Percentiles rank a stretch among this genome's conserved stretches.
Evolutionary conservation across 2,329 filamentous ascomycete species (phyloP).

Genomic region (Ampelomyces quisqualis): DNA sequence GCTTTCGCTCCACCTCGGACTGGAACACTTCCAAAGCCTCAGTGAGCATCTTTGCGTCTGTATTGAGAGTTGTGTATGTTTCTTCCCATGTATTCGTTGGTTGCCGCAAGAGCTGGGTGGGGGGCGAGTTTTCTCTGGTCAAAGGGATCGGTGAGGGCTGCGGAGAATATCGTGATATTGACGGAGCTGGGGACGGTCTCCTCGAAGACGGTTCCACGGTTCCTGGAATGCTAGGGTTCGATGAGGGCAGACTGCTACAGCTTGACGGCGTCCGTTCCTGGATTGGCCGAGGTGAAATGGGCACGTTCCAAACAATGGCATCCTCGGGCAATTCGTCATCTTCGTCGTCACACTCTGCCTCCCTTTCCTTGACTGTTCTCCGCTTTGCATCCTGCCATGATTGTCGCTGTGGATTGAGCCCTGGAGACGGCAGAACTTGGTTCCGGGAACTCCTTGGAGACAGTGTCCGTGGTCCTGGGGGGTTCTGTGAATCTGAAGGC

Average conservation of each 20-base stretch:
- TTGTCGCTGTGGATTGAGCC: constrained; percentile 45
- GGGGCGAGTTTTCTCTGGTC: constrained; percentile 24
- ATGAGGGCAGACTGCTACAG: constrained; percentile 32
- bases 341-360: constrained; percentile 76
- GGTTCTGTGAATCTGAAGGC: constrained; percentile 31
- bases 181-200: constrained; percentile 30
- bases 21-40: constrained; percentile 80
- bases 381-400: constrained; percentile 66
- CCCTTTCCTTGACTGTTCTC: constrained; percentile 69
- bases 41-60: constrained; percentile 72
- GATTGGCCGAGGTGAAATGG: constrained; percentile 64
- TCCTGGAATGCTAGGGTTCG: constrained; percentile 18
- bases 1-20: constrained; percentile 57
- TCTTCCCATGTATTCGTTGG: constrained; percentile 74
- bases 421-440: constrained; percentile 33
- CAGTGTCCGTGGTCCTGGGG: constrained; percentile 32
- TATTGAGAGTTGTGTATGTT: constrained; percentile 66
- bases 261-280: constrained; percentile 41
- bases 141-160: constrained; percentile 22
- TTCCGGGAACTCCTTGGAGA: constrained; percentile 39
- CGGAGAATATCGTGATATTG: constrained; percentile 21
- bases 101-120: constrained; percentile 43
- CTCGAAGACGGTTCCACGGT: constrained; percentile 18
- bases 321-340: constrained; percentile 76
- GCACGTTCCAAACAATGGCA: constrained; percentile 77